Conservation (phyloP, 2,329 filamentous ascomycete genomes). For the Colletotrichum sansevieriae region DNA sequence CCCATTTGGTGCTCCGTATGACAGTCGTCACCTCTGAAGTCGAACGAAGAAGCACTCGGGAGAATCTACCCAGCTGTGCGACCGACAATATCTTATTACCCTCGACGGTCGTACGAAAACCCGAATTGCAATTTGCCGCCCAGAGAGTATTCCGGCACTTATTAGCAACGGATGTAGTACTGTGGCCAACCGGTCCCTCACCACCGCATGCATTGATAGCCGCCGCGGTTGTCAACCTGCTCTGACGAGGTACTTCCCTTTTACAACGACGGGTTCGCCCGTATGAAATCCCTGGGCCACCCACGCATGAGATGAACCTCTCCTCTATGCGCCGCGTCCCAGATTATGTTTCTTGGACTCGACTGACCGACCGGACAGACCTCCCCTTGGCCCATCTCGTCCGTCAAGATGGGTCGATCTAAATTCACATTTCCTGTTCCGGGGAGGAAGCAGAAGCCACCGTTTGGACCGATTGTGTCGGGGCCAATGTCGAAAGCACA, state of each 20-base stretch:
- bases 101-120: conserved; percentile 21
- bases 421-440: conserved; percentile 65
- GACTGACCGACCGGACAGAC: conserved; percentile 31
- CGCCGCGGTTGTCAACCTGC: conserved; percentile 23
- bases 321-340: neutral
- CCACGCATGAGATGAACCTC: conserved; percentile 16
- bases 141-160: conserved; percentile 10
- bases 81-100: conserved; percentile 14
- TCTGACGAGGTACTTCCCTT: conserved; percentile 42
- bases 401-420: conserved; percentile 53
- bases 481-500: conserved; percentile 64
- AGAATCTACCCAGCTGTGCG: conserved; percentile 32
- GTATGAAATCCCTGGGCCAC: conserved; percentile 22
- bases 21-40: conserved; percentile 18
- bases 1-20: conserved; percentile 30
- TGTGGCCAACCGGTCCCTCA: conserved; percentile 20
- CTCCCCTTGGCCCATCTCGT: conserved; percentile 8
- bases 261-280: conserved; percentile 16
- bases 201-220: conserved; percentile 41
- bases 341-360: conserved; percentile 16
- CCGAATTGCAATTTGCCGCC: conserved; percentile 10
- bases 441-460: conserved; percentile 59
- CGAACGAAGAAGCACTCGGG: conserved; percentile 18
- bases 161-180: conserved; percentile 33
- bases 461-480: conserved; percentile 47